Conservation (phyloP, 345 rosid genomes). For the Arabidopsis suecica region DNA sequence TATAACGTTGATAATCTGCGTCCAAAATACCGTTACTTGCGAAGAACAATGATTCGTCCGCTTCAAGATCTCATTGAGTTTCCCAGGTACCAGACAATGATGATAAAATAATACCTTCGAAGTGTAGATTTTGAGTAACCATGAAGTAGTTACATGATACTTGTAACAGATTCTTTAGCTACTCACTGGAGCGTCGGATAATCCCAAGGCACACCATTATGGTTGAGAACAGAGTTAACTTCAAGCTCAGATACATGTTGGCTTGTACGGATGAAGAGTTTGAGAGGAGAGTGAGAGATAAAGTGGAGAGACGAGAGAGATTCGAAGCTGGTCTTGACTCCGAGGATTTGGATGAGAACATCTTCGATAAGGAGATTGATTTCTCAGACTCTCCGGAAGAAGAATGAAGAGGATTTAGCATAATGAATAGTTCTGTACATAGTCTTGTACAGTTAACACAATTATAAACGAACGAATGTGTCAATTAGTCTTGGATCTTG, state of each 20-base stretch:
- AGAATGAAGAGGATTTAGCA: constrained; percentile 9
- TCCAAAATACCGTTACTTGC: constrained; percentile 79
- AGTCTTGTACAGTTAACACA: constrained; percentile 16
- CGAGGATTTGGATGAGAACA: constrained; percentile 26
- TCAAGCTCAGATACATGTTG: constrained; percentile 81
- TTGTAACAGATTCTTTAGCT: constrained; percentile 80
- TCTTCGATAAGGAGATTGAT: constrained; percentile 9
- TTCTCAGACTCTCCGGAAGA: constrained; percentile 17
- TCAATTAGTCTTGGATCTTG: background rate
- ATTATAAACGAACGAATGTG: background rate
- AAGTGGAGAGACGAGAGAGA: constrained; percentile 64
- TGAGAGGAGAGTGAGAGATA: constrained; percentile 58
- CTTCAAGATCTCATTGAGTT: constrained; percentile 84
- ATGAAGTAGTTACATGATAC: background rate
- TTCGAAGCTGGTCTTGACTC: constrained; percentile 57
- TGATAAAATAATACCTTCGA: background rate
- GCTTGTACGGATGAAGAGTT: constrained; percentile 74
- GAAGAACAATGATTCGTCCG: constrained; percentile 86
- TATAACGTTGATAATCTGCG: constrained; percentile 74
- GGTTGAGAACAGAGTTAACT: constrained; percentile 76
- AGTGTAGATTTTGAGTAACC: background rate
- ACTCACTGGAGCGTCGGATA: constrained; percentile 79
- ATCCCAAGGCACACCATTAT: constrained; percentile 75
- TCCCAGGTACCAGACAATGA: constrained; percentile 60
- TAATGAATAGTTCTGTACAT: constrained; percentile 25